Evolutionary conservation across 116 monocot species (phyloP).

Genomic region (Posidonia oceanica): DNA sequence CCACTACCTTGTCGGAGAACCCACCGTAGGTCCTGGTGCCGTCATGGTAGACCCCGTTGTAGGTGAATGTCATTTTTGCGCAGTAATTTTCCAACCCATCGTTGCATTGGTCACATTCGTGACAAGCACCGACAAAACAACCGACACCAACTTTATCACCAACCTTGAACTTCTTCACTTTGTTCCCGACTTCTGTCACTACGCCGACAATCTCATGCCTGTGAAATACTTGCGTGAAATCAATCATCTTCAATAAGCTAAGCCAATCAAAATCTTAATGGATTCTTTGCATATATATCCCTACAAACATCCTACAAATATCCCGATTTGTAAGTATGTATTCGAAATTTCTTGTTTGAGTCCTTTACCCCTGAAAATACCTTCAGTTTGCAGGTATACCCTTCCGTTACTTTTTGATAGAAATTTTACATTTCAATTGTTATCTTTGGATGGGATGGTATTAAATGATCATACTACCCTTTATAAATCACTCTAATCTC

Average conservation of each 20-base stretch:
- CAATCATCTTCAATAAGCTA: too few relatives aligned
- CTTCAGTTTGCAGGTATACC: too few relatives aligned
- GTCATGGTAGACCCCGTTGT: conserved; percentile 10
- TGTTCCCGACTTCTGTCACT: conserved; percentile 23
- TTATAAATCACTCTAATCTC: too few relatives aligned
- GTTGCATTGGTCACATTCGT: conserved; percentile 20
- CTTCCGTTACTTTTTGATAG: too few relatives aligned
- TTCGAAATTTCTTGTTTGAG: too few relatives aligned
- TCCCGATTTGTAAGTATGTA: too few relatives aligned
- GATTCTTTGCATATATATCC: not conserved
- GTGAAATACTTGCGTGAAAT: not conserved
- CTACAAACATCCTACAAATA: too few relatives aligned
- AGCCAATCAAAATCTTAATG: too few relatives aligned
- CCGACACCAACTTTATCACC: conserved; percentile 36
- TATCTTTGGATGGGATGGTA: too few relatives aligned
- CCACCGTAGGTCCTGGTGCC: conserved; percentile 27
- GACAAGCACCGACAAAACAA: conserved; percentile 18
- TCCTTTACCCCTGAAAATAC: too few relatives aligned
- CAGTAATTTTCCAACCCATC: conserved; percentile 25
- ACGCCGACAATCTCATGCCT: conserved; percentile 35
- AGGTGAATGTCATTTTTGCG: conserved; percentile 3
- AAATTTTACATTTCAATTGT: too few relatives aligned
- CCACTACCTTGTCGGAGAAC: conserved; percentile 20
- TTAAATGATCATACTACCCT: too few relatives aligned
- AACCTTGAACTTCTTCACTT: conserved; percentile 26